A percentile compares a stretch with the other conserved stretches of the same genome.
Evolutionary conservation across 2,329 filamentous ascomycete genomes (phyloP).

Genomic region (Stagonosporopsis chrysanthemi): DNA sequence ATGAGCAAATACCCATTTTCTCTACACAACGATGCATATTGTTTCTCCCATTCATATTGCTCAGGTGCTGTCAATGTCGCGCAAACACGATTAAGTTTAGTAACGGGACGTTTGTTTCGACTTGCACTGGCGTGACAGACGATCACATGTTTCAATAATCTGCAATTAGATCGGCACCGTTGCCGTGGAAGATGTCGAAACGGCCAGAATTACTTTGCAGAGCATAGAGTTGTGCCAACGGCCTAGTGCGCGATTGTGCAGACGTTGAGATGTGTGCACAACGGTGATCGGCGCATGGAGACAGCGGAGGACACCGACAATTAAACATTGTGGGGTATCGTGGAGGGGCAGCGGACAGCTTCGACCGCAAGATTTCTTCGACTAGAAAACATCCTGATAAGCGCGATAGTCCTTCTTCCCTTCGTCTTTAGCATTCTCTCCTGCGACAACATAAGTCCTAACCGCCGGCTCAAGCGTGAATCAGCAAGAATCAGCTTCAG

Average conservation of each 20-base stretch:
- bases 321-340: conserved; percentile 10
- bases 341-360: conserved; percentile 12
- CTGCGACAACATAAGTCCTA: not conserved
- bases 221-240: not conserved
- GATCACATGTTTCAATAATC: conserved; percentile 12
- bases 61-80: not conserved
- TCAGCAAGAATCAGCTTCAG: not conserved
- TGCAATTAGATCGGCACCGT: conserved; percentile 5
- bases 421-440: not conserved
- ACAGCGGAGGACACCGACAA: conserved; percentile 13
- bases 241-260: conserved; percentile 10
- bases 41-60: not conserved
- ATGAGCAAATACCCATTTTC: conserved; percentile 7
- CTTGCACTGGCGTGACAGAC: conserved; percentile 13
- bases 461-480: not conserved
- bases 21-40: not conserved
- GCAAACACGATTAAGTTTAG: not conserved
- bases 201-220: not conserved
- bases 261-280: conserved; percentile 4
- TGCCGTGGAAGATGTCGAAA: conserved; percentile 12
- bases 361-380: not conserved
- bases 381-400: not conserved
- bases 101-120: conserved; percentile 15
- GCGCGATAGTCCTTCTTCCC: not conserved
- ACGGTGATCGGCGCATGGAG: conserved; percentile 19